Base-by-base conservation (phyloP, 192 early-diverging fungal species). In the Coemansia umbellata region DNA sequence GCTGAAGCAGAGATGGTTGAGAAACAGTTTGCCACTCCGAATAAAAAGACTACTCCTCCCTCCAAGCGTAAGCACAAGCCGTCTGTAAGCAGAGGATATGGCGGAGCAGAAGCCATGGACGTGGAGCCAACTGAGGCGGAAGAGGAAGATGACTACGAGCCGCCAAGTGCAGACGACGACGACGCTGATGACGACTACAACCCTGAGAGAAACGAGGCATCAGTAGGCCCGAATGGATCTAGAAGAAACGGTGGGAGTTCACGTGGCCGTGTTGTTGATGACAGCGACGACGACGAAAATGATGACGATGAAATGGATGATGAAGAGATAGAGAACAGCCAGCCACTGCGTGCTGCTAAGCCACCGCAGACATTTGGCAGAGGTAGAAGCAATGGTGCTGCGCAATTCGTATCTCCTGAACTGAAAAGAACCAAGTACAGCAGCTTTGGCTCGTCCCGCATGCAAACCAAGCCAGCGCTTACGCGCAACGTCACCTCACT, bases 261-360 rank as follows among this genome's bases (percentile, higher is more conserved):
- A 27, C 55, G 53, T 27, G 37, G 50, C 18, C 59, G 62, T 35
- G 53, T 53, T 18, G 44, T 55, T 21, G 65, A 54, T 11, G 70
- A 74, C 59, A 74, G 63, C 50, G 63, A 63, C 41, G 50, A 60
- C 13, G 63, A 66, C 18, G 44, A 47, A 14, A 50, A 62, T 31
- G 55, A 51, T 4, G 53, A 31, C 13, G 21, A 23, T 11, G 58
- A 44, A 6, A 30, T 48, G 28, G 30, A n/a, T 30, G 60, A 63
- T 11, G 58, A 44, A 6, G 22, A 41, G 28, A 31, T 11, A 27
- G 60, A 63, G 7, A 47, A 39, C 2, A n/a, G 14, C 9, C 8
- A 22, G 24, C 13, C 43, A 6, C 24, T 15, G 14, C 43, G 26
- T 8, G 43, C 11, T 9, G 24, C 43, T 19, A 45, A 32, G 55